Conservation (phyloP, 805 yeast species). For the Monosporozyma servazzii region DNA sequence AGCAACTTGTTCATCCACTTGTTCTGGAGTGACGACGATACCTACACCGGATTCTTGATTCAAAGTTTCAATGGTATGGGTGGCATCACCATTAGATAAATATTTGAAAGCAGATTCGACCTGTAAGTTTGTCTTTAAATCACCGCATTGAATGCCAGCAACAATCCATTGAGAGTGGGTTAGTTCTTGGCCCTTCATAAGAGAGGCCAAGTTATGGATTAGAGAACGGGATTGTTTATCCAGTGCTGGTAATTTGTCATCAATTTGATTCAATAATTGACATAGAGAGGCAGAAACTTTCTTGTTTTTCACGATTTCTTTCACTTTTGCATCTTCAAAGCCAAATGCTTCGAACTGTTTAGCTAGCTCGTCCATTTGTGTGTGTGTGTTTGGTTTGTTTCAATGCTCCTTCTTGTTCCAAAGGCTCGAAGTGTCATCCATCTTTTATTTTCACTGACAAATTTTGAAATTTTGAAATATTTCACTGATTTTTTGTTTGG, state of each 20-base stretch:
- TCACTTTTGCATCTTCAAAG: constrained; percentile 61
- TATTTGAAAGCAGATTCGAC: constrained; percentile 75
- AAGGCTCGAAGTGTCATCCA: neutral
- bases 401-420: too few species aligned
- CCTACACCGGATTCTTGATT: constrained; percentile 77
- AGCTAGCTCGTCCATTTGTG: constrained; percentile 30
- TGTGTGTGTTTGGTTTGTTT: neutral
- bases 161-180: constrained; percentile 44
- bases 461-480: neutral
- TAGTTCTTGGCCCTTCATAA: constrained; percentile 45
- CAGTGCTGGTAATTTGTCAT: constrained; percentile 20
- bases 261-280: constrained; percentile 42
- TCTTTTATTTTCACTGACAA: neutral
- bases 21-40: constrained; percentile 53
- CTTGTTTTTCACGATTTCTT: constrained; percentile 76
- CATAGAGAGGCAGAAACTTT: constrained; percentile 69
- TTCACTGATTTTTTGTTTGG: too few species aligned
- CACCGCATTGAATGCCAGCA: constrained; percentile 53
- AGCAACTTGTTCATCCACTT: constrained; percentile 49
- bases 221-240: constrained; percentile 56
- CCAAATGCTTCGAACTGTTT: constrained; percentile 40
- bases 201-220: constrained; percentile 69
- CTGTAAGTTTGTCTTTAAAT: constrained; percentile 61
- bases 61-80: constrained; percentile 41
- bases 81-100: constrained; percentile 40